phyloP scores from a whole-genome alignment of 2,329 filamentous ascomycete genomes.

The Colletotrichum brevisporum region DNA sequence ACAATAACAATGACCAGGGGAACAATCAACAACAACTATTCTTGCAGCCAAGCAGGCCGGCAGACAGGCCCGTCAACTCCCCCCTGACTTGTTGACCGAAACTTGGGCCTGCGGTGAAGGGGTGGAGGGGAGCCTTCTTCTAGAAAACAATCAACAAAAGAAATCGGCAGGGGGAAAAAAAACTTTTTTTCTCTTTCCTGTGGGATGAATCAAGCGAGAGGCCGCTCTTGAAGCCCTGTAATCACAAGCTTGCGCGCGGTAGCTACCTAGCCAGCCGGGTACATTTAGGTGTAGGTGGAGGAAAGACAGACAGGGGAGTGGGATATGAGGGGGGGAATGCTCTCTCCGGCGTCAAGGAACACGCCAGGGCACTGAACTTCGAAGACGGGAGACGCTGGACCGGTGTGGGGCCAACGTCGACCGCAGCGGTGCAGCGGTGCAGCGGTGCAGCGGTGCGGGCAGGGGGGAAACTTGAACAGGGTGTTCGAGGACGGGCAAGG shows the following conservation, averaged over 20 bases:
- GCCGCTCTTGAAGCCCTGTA: conserved; percentile 32
- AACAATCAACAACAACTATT: conserved; percentile 15
- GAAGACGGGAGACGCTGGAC: conserved; percentile 34
- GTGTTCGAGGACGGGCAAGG: conserved; percentile 17
- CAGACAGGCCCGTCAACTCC: conserved; percentile 2
- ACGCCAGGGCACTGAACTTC: conserved; percentile 21
- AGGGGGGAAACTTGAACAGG: conserved; percentile 9
- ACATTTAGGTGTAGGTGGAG: conserved; percentile 26
- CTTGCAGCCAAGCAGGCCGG: neutral
- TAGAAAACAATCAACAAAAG: conserved; percentile 1
- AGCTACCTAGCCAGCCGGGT: conserved; percentile 33
- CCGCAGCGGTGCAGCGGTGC: neutral
- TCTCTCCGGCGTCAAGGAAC: conserved; percentile 8
- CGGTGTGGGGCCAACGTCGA: conserved; percentile 30
- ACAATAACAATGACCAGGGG: conserved; percentile 26
- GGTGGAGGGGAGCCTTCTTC: conserved; percentile 10
- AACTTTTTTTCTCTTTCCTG: conserved; percentile 24
- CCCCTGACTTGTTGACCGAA: conserved; percentile 21
- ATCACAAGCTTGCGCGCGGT: conserved; percentile 33
- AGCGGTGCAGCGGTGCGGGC: conserved; percentile 1
- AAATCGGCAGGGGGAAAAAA: conserved; percentile 5
- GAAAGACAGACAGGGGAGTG: conserved; percentile 16
- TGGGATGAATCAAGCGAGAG: conserved; percentile 38
- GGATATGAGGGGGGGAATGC: conserved; percentile 3
- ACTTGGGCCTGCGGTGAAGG: conserved; percentile 12